Base-by-base conservation (phyloP, 164 flowering plant genomes). In the Magnolia changhungtana region DNA sequence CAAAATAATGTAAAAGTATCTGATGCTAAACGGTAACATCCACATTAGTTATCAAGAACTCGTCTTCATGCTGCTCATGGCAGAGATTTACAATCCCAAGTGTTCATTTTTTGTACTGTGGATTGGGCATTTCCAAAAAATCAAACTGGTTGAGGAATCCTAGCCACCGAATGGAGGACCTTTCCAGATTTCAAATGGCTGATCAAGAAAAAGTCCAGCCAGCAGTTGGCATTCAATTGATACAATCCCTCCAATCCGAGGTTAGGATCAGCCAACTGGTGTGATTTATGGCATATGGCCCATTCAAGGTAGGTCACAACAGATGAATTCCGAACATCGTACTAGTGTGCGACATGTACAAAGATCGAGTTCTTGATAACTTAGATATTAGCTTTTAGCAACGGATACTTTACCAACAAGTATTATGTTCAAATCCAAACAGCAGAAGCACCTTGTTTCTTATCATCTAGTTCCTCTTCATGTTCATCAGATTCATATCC, bases 401-500 rank as follows among this genome's bases (percentile, higher is more conserved):
- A 11, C 18, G 61, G 18, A 55, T 55, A 55, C 11, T 11, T 55
- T 4, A 11, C 16, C 61, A 55, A 55, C 13, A 55, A 55, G 61
- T 9, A 7, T 37, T 37, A 37, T 37, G 61, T 55, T 24, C 50
- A 78, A 81, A 2, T 52, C 63, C 19, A 66, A 73, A 75, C 67
- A 21, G 50, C 67, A 21, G n/a, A 24, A 7, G 11, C 14, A 90
- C 98, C 98, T 85, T 78, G 87, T 84, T 76, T 86, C 74, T 71
- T 85, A 63, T 88, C 89, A 65, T 89, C 92, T 50, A 73, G 72
- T 71, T 87, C 92, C 13, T 51, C 88, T 78, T 84, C 93, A 69
- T 90, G 90, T 63, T 95, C 96, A 71, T 92, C 99, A 75, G 99
- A 94, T 78, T 89, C 96, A 75, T 88, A 83, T 77, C 82, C 87